These are phyloP conservation scores for Phaeolepiota aurea DNA, from an alignment of 768 basidiomycete species.

Conservation along the genomic window DNA sequence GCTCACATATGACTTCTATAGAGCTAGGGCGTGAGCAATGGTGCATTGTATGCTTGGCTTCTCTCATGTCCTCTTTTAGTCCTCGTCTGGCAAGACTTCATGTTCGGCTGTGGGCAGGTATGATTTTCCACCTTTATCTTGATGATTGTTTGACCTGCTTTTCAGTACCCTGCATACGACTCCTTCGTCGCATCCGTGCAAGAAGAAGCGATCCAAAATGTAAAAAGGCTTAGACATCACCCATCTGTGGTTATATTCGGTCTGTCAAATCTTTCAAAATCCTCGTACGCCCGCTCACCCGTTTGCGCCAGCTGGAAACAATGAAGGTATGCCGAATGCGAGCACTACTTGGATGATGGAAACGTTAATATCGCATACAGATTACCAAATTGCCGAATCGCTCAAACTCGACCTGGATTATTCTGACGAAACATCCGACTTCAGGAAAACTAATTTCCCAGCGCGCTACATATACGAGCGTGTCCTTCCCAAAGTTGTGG, in stretches of 20 bases:
- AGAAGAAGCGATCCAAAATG: slow-evolving; percentile 75
- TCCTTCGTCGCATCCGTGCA: slow-evolving; percentile 67
- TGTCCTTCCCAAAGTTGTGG: slow-evolving; percentile 68
- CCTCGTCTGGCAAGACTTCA: slow-evolving; percentile 96
- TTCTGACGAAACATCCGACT: slow-evolving; percentile 76
- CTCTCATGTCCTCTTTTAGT: slow-evolving; percentile 31
- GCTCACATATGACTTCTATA: background rate
- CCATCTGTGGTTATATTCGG: slow-evolving; percentile 87
- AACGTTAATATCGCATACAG: no score
- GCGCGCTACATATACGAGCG: slow-evolving; percentile 89
- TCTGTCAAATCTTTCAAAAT: slow-evolving; percentile 20
- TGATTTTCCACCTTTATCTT: slow-evolving; percentile 7
- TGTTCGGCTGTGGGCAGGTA: slow-evolving; percentile 93
- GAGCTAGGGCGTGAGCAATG: background rate
- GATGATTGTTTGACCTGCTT: background rate
- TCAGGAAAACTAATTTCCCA: slow-evolving; percentile 79
- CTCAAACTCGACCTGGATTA: slow-evolving; percentile 77
- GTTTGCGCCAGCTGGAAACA: slow-evolving; percentile 57
- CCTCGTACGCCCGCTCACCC: slow-evolving; percentile 2
- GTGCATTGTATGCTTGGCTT: background rate
- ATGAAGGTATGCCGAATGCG: slow-evolving; percentile 60
- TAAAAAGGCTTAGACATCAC: slow-evolving; percentile 78
- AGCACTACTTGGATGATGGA: no score
- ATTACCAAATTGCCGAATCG: slow-evolving; percentile 85
- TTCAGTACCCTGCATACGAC: slow-evolving; percentile 82